Base-by-base conservation (phyloP, 192 early-diverging fungal species). In the Pilaira anomala region DNA sequence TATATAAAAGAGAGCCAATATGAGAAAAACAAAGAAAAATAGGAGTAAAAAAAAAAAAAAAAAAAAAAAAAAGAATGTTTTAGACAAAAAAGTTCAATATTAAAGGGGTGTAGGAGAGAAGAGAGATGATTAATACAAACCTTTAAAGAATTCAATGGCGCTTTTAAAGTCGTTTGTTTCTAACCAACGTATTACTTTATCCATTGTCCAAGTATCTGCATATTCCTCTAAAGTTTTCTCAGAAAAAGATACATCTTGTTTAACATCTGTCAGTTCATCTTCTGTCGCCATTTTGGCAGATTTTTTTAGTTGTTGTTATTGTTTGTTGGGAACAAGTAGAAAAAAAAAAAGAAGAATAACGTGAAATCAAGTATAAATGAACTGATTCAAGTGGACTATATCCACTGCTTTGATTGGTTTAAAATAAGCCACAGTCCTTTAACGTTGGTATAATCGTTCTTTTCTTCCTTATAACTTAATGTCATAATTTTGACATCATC, bases 91-190 rank as follows among this genome's bases (percentile, higher is more conserved):
- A n/a, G n/a, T n/a, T n/a, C n/a, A n/a, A n/a, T n/a, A n/a, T n/a
- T 36, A 19, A n/a, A 5, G 13, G 18, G 16, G 13, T 4, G 18
- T 4, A 14, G 18, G 42, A 45, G n/a, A n/a, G 42, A n/a, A 8
- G 42, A n/a, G 42, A 46, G 18, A 18, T 18, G 18, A 46, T 46
- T 18, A 3, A 46, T 18, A 46, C 18, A 46, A 18, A 58, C 55
- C 36, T 57, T 57, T 57, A 39, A 57, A 57, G 13, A 57, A 40
- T 4, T 57, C 55, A 29, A 57, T 42, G 11, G 55, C 55, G 22
- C 30, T 24, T 41, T 57, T 14, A 3, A 57, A 41, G 22, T 57
- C 18, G 13, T 57, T 33, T 3, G 55, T 24, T 57, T 57, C 55
- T 40, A 57, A 36, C 55, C 55, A 57, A 13, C 39, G 39, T 6